Evolutionary conservation across 192 early-diverging fungal genomes (phyloP).

Genomic region (Umbelopsis ramanniana): DNA sequence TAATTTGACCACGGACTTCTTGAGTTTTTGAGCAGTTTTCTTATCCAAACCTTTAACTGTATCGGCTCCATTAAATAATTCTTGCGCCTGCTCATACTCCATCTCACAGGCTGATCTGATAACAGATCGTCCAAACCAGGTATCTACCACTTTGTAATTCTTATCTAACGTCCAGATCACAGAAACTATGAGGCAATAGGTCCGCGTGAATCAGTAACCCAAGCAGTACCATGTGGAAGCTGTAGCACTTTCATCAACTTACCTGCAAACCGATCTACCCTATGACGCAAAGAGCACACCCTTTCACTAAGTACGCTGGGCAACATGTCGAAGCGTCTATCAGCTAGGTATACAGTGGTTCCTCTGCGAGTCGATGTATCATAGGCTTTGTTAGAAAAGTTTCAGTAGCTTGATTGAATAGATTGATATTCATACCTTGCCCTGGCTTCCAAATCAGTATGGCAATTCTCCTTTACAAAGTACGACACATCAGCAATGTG

Average conservation of each 20-base stretch:
- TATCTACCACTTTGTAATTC: slow-evolving; percentile 49
- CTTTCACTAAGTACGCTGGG: slow-evolving; percentile 74
- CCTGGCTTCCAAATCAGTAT: slow-evolving; percentile 71
- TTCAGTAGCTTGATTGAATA: not conserved
- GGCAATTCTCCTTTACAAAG: slow-evolving; percentile 65
- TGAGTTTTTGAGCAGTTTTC: slow-evolving; percentile 24
- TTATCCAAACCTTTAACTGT: slow-evolving; percentile 48
- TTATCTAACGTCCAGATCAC: slow-evolving; percentile 70
- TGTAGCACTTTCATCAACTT: slow-evolving; percentile 1
- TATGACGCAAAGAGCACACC: slow-evolving; percentile 70
- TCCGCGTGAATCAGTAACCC: not conserved
- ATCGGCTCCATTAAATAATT: slow-evolving; percentile 61
- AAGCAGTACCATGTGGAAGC: too few species aligned
- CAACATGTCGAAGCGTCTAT: slow-evolving; percentile 83
- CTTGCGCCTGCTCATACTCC: slow-evolving; percentile 79
- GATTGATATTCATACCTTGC: slow-evolving; percentile 38
- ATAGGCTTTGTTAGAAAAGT: not conserved
- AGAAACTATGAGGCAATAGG: slow-evolving; percentile 49
- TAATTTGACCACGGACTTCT: slow-evolving; percentile 46
- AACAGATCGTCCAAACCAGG: slow-evolving; percentile 76
- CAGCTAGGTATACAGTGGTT: slow-evolving; percentile 79
- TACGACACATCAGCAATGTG: slow-evolving; percentile 81
- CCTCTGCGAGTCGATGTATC: slow-evolving; percentile 43
- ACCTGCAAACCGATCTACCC: slow-evolving; percentile 69
- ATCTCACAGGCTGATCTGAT: slow-evolving; percentile 78